These are phyloP conservation scores for Calonectria ilicicola DNA, from an alignment of 2,329 filamentous ascomycete genomes.

Conservation along the genomic window DNA sequence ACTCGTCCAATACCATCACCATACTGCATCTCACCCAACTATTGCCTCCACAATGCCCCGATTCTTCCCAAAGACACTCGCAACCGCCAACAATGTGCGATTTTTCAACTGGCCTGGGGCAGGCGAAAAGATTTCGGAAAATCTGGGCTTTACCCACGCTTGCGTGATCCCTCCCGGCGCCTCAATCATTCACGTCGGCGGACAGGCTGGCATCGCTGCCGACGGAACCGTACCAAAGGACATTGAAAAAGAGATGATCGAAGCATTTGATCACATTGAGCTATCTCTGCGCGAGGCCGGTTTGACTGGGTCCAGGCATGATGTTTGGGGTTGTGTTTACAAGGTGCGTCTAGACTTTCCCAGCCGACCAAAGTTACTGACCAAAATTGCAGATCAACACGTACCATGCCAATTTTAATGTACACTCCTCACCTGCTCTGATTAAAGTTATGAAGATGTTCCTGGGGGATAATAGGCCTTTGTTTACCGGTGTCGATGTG, in stretches of 20 bases:
- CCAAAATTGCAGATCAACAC: not conserved
- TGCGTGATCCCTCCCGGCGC: not conserved
- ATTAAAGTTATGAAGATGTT: not conserved
- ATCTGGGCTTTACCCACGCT: not conserved
- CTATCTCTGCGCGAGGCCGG: not conserved
- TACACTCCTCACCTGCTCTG: not conserved
- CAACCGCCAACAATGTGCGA: not conserved
- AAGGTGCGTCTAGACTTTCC: not conserved
- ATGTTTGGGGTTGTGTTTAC: not conserved
- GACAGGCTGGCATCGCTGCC: not conserved
- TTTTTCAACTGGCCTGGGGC: not conserved
- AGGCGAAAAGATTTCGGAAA: not conserved
- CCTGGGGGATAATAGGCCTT: not conserved
- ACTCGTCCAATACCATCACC: too few relatives aligned
- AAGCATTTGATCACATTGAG: not conserved
- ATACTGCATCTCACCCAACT: too few relatives aligned
- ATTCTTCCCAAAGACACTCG: not conserved
- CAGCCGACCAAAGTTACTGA: not conserved
- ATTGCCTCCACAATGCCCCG: not conserved
- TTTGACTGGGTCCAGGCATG: not conserved
- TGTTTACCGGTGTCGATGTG: not conserved
- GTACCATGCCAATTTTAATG: not conserved
- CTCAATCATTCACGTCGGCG: not conserved
- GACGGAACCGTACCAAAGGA: not conserved
- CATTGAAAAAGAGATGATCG: not conserved